Evolutionary conservation across 768 basidiomycete species (phyloP), one percentile per base, ranked within the genome.

Genomic region (Fomitopsis serialis): DNA sequence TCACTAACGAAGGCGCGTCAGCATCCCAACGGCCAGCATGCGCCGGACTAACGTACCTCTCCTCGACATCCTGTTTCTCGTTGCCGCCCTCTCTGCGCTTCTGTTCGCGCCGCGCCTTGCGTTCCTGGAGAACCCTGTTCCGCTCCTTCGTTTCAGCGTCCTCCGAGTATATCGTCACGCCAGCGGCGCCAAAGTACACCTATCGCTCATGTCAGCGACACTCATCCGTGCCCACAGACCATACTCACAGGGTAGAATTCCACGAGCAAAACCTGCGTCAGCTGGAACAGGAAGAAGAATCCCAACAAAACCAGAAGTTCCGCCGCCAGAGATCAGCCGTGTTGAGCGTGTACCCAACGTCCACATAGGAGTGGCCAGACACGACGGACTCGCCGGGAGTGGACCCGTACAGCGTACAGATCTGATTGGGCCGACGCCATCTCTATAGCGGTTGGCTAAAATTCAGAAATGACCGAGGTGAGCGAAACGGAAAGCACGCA

Each of bases 321-420:
- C 78, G 79, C 23, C 77, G 72, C 86, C 86, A 89, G 42, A 87
- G 62, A 57, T 87, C 79, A 10, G 68, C 67, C 21, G 67, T 62
- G 45, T 74, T 64, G 48, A 86, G 61, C 2, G 70, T 74, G 59
- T 74, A 89, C 0, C 77, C 77, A 2, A 76, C 79, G 11, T 70
- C 58, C 45, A 94, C 68, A 66, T 97, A 97, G 21, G 66, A 61
- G 8, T 69, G 66, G 2, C 92, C 92, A 10, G 69, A 58, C 53
- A 92, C 80, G 27, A 71, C 48, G 50, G 72, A 72, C 29, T 74
- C 77, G 0, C 90, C 90, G 0, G 77, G 67, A 3, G 65, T 60
- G 1, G 87, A 70, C n/a, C 91, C 90, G 52, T 78, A 78, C 21
- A 92, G 69, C 0, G 89, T 89, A 68, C 92, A 93, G 10, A 79